Evolutionary conservation across 305 asterid genomes (phyloP).

Genomic region (Fraxinus floribunda): DNA sequence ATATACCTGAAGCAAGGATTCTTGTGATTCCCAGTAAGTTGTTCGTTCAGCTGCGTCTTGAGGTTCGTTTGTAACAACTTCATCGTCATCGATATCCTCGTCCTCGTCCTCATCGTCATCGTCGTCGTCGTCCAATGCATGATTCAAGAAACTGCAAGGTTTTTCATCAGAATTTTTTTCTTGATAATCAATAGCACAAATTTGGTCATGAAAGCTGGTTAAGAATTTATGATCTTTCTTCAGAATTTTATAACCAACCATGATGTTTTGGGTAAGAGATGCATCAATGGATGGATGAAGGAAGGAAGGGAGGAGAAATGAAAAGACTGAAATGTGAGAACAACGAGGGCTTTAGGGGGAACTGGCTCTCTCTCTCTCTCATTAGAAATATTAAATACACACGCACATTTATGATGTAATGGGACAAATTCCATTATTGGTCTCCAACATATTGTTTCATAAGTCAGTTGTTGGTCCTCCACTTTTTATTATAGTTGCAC

Average conservation of each 20-base stretch:
- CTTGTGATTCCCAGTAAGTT: conserved; percentile 51
- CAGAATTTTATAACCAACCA: neutral
- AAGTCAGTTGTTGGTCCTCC: neutral
- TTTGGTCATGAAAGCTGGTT: neutral
- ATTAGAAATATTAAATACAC: neutral
- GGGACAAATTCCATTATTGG: neutral
- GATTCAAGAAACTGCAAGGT: neutral
- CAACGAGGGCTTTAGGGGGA: no score
- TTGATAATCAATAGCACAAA: neutral
- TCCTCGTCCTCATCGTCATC: neutral
- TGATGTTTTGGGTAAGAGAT: neutral
- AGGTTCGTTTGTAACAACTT: conserved; percentile 1
- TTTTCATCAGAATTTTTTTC: conserved; percentile 1
- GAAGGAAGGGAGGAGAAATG: neutral
- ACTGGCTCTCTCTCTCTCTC: no score
- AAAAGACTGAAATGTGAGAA: neutral
- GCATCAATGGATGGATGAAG: neutral
- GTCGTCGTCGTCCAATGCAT: neutral
- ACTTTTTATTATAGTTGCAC: neutral
- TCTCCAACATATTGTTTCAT: neutral
- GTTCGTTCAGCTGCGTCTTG: conserved; percentile 12
- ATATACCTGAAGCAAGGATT: conserved; percentile 50
- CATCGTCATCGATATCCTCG: neutral
- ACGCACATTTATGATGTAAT: neutral
- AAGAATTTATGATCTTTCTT: neutral